Evolutionary conservation across 768 basidiomycete genomes (phyloP), one percentile per base, ranked within the genome.

Genomic region (Lentinus tigrinus): DNA sequence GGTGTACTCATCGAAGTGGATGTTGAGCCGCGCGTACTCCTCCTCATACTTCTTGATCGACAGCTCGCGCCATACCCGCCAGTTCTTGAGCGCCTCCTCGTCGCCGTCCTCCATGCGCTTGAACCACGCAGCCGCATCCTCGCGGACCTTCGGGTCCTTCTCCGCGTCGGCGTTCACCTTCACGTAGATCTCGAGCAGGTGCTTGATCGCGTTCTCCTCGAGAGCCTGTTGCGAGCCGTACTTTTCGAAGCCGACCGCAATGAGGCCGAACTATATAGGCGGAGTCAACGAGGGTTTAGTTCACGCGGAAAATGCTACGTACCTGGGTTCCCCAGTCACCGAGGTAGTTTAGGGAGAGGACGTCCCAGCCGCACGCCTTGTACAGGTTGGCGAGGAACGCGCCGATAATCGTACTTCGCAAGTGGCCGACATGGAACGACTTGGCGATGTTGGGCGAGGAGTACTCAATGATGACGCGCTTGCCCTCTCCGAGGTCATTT

Each of bases 251-350:
- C 96, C 96, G 48, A 88, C 82, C 0, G 94, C 91, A 54, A 98
- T 89, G 72, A 97, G 72, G 28, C 95, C 94, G 70, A 91, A 88
- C 89, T 91, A n/a, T n/a, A n/a, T n/a, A n/a, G n/a, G n/a, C n/a
- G n/a, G n/a, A n/a, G n/a, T n/a, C n/a, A n/a, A n/a, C n/a, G n/a
- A n/a, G n/a, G n/a, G n/a, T n/a, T n/a, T n/a, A n/a, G n/a, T n/a
- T n/a, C n/a, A n/a, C n/a, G n/a, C n/a, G n/a, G n/a, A n/a, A n/a
- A n/a, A n/a, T n/a, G n/a, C n/a, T n/a, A 6, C 52, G 34, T 38
- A 93, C 95, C 82, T 98, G 96, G 40, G 95, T 98, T 23, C 96
- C 96, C 96, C 95, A 98, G 69, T 98, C 96, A 2, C 96, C 96
- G 16, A 98, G 82, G 71, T 99, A 99, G 71, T 99, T 99, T 74